Conservation (phyloP, 2,329 filamentous ascomycete genomes). For the Colletotrichum graminicola region DNA sequence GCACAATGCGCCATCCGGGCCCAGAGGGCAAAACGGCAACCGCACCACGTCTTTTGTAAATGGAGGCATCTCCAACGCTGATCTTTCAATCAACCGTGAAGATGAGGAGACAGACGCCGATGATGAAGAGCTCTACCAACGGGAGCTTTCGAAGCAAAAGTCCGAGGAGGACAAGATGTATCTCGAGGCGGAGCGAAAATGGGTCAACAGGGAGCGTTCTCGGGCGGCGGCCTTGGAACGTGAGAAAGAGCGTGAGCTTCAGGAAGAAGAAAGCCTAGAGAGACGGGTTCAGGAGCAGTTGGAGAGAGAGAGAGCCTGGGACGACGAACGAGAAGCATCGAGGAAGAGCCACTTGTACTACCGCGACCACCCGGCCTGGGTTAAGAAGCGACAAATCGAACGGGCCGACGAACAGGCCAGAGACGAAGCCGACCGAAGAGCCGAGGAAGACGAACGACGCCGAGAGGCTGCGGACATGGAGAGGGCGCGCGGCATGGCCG, state of each 20-base stretch:
- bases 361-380: slow-evolving; percentile 86
- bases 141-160: slow-evolving; percentile 77
- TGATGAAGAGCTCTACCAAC: slow-evolving; percentile 85
- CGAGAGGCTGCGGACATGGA: slow-evolving; percentile 79
- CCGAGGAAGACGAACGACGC: slow-evolving; percentile 81
- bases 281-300: slow-evolving; percentile 79
- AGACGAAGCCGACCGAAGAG: slow-evolving; percentile 85
- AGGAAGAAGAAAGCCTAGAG: slow-evolving; percentile 75
- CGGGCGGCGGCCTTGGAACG: slow-evolving; percentile 87
- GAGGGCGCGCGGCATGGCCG: slow-evolving; percentile 84
- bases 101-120: slow-evolving; percentile 90
- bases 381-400: slow-evolving; percentile 81
- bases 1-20: slow-evolving; percentile 79
- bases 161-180: slow-evolving; percentile 85
- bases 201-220: slow-evolving; percentile 89
- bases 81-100: slow-evolving; percentile 71
- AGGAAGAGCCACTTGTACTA: slow-evolving; percentile 86
- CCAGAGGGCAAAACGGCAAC: slow-evolving; percentile 73
- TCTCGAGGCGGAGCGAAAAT: slow-evolving; percentile 87
- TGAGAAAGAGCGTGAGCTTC: slow-evolving; percentile 83
- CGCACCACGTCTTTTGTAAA: slow-evolving; percentile 82
- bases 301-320: slow-evolving; percentile 76
- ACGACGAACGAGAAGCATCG: slow-evolving; percentile 85
- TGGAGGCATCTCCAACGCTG: slow-evolving; percentile 75
- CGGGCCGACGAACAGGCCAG: slow-evolving; percentile 78